Evolutionary conservation across 345 rosid species (phyloP).

Genomic region (Aegle marmelos): DNA sequence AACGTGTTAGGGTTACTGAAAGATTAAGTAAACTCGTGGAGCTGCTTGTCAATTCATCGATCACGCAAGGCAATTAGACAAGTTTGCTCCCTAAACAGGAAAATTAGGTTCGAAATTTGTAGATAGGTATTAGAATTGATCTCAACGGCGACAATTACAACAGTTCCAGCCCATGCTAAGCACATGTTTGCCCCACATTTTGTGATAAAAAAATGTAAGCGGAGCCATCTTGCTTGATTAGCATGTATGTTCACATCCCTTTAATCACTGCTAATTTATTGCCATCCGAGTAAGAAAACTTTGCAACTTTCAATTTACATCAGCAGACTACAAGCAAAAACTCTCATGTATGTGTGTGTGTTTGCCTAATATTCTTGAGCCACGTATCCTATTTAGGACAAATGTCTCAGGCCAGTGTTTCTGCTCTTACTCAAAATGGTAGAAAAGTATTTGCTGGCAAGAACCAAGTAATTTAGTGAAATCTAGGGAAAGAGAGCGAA

Average conservation of each 20-base stretch:
- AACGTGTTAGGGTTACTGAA: slow-evolving; percentile 15
- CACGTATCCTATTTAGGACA: slow-evolving; percentile 23
- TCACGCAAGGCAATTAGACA: not conserved
- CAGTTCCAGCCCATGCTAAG: not conserved
- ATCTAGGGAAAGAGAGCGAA: not conserved
- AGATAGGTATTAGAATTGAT: not conserved
- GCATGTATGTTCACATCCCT: not conserved
- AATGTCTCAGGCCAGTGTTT: slow-evolving; percentile 10
- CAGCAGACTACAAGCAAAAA: not conserved
- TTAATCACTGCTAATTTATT: not conserved
- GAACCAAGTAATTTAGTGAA: not conserved
- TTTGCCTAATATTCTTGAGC: slow-evolving; percentile 25
- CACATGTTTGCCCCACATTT: not conserved
- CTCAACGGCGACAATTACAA: not conserved
- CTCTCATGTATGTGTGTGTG: not conserved
- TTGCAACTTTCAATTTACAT: not conserved
- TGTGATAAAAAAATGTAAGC: not conserved
- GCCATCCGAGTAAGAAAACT: not conserved
- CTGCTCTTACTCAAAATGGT: slow-evolving; percentile 9
- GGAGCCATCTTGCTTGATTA: not conserved
- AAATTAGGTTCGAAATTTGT: not conserved
- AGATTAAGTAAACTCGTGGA: slow-evolving; percentile 14
- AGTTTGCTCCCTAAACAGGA: not conserved
- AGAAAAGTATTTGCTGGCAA: not conserved
- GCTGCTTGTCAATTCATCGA: slow-evolving; percentile 7